Evolutionary conservation across 2,329 filamentous ascomycete species (phyloP).

Genomic region (Catunica adiposa): DNA sequence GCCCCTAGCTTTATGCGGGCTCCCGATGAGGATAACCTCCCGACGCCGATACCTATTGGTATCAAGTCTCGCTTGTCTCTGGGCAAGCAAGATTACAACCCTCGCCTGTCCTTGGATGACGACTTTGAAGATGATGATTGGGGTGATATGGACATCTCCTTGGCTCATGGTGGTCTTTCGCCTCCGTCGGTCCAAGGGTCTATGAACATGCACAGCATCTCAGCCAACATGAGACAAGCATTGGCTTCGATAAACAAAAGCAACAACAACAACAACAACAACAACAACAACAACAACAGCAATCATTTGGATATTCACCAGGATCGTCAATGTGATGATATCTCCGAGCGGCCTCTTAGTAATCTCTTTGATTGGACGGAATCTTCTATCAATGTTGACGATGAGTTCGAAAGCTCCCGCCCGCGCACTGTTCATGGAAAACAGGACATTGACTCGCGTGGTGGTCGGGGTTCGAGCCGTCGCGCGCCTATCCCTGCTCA

Average conservation of each 20-base stretch:
- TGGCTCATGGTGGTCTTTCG: slow-evolving; percentile 37
- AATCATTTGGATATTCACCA: slow-evolving; percentile 14
- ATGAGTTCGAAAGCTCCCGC: slow-evolving; percentile 40
- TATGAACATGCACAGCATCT: slow-evolving; percentile 35
- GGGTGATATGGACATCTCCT: slow-evolving; percentile 32
- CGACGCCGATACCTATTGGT: slow-evolving; percentile 27
- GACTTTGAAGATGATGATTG: slow-evolving; percentile 50
- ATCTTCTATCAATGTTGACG: slow-evolving; percentile 43
- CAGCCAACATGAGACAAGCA: slow-evolving; percentile 37
- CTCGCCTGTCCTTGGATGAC: slow-evolving; percentile 39
- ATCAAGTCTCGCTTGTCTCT: slow-evolving; percentile 9
- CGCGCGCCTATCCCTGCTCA: slow-evolving; percentile 54
- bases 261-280: slow-evolving; percentile 15
- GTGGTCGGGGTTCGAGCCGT: slow-evolving; percentile 49
- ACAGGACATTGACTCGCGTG: slow-evolving; percentile 42
- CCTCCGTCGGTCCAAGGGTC: slow-evolving; percentile 36
- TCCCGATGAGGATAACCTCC: slow-evolving; percentile 43
- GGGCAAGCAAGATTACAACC: slow-evolving; percentile 7
- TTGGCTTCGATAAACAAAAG: slow-evolving; percentile 37
- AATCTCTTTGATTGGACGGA: slow-evolving; percentile 71
- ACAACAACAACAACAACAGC: slow-evolving; percentile 15
- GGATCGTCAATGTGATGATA: slow-evolving; percentile 15
- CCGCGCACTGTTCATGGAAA: slow-evolving; percentile 65
- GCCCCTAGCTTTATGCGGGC: slow-evolving; percentile 23
- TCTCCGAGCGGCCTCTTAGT: slow-evolving; percentile 39